Evolutionary conservation across 73 alveolate genomes (phyloP), one percentile per base, ranked within the genome.

Genomic region (Paramecium sexaurelia): DNA sequence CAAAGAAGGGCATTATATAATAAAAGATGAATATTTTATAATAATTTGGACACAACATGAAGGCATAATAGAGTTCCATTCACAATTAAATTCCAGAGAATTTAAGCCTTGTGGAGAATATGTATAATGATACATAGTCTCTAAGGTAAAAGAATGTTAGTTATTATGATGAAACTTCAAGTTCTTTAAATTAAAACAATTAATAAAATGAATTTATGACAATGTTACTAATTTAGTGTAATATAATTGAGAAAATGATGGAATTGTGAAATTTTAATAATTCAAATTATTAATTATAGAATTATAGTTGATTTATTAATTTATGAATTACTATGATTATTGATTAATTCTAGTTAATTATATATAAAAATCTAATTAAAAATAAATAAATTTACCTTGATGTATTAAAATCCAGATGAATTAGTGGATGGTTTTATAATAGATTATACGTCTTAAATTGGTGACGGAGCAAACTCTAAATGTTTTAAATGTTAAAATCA

Each of bases 201-300:
- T 51, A 61, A 29, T 32, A 61, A 29, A 19, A 61, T 61, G 83
- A 61, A 9, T 61, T 61, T 3, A 61, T 61, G 83, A 61, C 41
- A 8, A 61, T 61, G 39, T 32, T 61, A 61, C 6, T 61, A 11
- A 22, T 61, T 5, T 61, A 61, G n/a, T 61, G 83, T 24, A 26
- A 61, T 24, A 61, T 32, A 9, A 61, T 61, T 26, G 83, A 61
- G n/a, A 61, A 61, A 61, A 61, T 61, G 83, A 61, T 61, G 39
- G 83, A 61, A 61, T 32, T 61, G 17, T 61, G 83, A 61, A n/a
- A 51, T 51, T 47, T 47, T 47, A 47, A 10, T 13, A 51, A 51
- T 51, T 51, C 67, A n/a, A 20, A n/a, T 51, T 29, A 1, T 51
- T 51, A 11, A 47, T 5, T 51, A 51, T 19, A 35, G 41, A 4